Percentiles rank a stretch among this genome's conserved stretches.
Conservation (phyloP, 768 basidiomycete genomes). For the Suillus discolor region DNA sequence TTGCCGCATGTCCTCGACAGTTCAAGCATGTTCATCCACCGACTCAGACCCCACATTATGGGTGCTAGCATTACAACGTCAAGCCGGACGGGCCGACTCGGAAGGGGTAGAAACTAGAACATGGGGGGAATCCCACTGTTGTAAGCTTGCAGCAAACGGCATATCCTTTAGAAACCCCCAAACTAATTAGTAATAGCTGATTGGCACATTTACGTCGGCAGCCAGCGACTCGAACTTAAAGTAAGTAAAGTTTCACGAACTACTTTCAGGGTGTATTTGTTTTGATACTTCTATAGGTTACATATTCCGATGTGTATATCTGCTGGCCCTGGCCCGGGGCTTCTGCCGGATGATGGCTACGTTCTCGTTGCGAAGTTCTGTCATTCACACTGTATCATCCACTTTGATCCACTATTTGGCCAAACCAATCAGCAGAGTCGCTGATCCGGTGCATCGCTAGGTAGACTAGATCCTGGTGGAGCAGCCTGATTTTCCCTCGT, state of each 20-base stretch:
- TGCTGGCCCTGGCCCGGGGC: too few relatives aligned
- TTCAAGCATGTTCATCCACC: not conserved
- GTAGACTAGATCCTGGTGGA: too few relatives aligned
- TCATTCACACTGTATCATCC: too few relatives aligned
- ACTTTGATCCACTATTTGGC: too few relatives aligned
- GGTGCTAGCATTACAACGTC: not conserved
- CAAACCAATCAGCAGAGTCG: too few relatives aligned
- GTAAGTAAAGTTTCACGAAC: not conserved
- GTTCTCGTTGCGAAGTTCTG: too few relatives aligned
- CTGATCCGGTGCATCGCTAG: too few relatives aligned
- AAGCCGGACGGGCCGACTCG: not conserved
- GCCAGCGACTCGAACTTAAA: not conserved
- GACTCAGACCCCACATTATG: not conserved
- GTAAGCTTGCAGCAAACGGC: not conserved
- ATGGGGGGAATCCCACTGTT: not conserved
- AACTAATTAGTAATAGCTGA: not conserved
- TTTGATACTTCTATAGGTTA: not conserved
- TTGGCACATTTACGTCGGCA: not conserved
- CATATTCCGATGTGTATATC: too few relatives aligned
- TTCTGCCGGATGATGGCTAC: too few relatives aligned
- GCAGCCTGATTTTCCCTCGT: too few relatives aligned
- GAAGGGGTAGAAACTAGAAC: not conserved
- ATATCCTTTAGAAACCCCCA: not conserved
- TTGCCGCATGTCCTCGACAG: not conserved
- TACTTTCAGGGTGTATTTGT: too few relatives aligned